These are phyloP conservation scores for Cichorium intybus DNA, from an alignment of 140 eudicot genomes.

Conservation along the genomic window DNA sequence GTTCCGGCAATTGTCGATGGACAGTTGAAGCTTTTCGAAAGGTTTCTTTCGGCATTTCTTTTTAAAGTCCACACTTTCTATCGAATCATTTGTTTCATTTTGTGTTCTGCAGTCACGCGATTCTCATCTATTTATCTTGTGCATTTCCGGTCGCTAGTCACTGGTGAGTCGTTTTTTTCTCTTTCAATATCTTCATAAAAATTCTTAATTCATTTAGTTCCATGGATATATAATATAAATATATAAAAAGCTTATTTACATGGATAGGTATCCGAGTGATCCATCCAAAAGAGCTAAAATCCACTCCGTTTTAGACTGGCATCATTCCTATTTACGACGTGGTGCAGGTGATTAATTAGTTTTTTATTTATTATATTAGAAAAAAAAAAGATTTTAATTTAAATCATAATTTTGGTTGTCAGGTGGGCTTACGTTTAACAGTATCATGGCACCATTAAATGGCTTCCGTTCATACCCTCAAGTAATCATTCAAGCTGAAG, in stretches of 20 bases:
- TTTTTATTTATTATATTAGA: too few relatives aligned
- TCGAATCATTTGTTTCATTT: neutral
- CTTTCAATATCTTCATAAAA: neutral
- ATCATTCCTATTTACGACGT: constrained; percentile 67
- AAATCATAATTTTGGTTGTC: neutral
- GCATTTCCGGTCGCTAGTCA: constrained; percentile 74
- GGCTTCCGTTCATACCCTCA: constrained; percentile 48
- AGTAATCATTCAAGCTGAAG: constrained; percentile 57
- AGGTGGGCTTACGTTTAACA: constrained; percentile 36
- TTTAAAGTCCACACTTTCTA: neutral
- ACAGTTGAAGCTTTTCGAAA: constrained; percentile 75
- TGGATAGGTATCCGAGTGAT: constrained; percentile 74
- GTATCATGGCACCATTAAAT: constrained; percentile 41
- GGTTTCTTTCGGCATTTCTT: constrained; percentile 31
- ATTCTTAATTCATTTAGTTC: neutral
- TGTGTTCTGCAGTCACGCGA: constrained; percentile 54
- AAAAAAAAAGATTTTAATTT: too few relatives aligned
- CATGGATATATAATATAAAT: too few relatives aligned
- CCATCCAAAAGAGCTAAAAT: constrained; percentile 51
- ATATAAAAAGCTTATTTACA: too few relatives aligned
- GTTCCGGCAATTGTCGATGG: constrained; percentile 85
- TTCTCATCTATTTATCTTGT: constrained; percentile 55
- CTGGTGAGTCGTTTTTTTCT: constrained; percentile 52
- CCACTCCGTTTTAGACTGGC: constrained; percentile 86
- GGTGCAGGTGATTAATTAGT: constrained; percentile 49